Evolutionary conservation across 1,284 basidiomycete species (phyloP), one percentile per base, ranked within the genome.

Genomic region (Heliocybe sulcata): DNA sequence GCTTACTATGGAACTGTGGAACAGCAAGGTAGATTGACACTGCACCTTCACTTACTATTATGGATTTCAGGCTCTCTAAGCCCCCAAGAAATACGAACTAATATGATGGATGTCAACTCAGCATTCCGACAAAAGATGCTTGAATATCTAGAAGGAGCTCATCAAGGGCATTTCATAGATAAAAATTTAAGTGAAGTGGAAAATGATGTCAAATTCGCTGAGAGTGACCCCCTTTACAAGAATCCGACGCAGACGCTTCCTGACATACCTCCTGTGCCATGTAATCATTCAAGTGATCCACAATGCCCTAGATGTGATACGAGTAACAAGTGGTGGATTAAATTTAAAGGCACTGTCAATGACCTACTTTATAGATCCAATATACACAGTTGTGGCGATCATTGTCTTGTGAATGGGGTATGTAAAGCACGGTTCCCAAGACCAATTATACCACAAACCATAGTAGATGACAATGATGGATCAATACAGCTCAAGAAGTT

Each of bases 1-100:
- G 67, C 55, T 2, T 70, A 69, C 54, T 72, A 72, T 64, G 70
- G 70, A 2, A 69, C 66, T 2, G 68, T 72, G 0, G 70, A 72
- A 53, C 65, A 71, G 54, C 71, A 73, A 60, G 70, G 70, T 0
- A 57, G 66, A 6, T 35, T 70, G 0, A 70, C 70, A 0, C 51
- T 72, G 1, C 70, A 72, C 59, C 33, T 70, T 0, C 69, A 72
- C 57, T 48, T 69, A 50, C 35, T 72, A 9, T 26, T 72, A 9
- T 72, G 69, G 70, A 63, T 65, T n/a, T 48, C 31, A 48, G 57
- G 59, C 8, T 53, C 58, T 2, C 31, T 68, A 1, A 58, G 64
- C 3, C 69, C 67, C 0, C 63, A 70, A 51, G 63, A 69, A 53
- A 65, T 71, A 6, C 45, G 65, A 2, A 62, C 69, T 1, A 53